A percentile compares a stretch with the other conserved stretches of the same genome.
phyloP scores from a whole-genome alignment of 1,284 basidiomycete species.

The Thecaphora thlaspeos region DNA sequence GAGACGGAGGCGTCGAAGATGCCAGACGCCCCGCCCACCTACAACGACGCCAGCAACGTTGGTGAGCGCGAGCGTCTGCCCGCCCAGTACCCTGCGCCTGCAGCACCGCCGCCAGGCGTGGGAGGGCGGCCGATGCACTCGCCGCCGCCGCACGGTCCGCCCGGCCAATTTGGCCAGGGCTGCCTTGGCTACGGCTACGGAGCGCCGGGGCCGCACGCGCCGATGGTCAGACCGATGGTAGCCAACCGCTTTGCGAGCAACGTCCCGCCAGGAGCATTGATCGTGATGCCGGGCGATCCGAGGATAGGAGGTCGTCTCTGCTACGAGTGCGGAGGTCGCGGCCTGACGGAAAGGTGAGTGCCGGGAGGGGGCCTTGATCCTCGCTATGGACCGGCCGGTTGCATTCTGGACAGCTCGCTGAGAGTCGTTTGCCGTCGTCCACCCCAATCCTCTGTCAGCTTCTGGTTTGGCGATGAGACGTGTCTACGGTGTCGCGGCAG shows the following conservation, averaged over 20 bases:
- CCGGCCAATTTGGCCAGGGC: neutral
- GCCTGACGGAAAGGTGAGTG: conserved; percentile 16
- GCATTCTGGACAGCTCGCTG: too few relatives aligned
- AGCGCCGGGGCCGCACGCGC: neutral
- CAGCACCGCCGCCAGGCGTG: conserved; percentile 16
- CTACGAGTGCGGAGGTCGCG: conserved; percentile 24
- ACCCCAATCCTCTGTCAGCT: conserved; percentile 3
- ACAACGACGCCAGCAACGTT: conserved; percentile 29
- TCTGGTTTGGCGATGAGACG: conserved; percentile 38
- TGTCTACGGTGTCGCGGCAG: conserved; percentile 22
- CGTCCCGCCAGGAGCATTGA: conserved; percentile 24
- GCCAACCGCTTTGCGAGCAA: conserved; percentile 3
- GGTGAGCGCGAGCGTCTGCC: conserved; percentile 16
- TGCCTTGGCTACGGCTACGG: neutral
- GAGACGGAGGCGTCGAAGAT: conserved; percentile 30
- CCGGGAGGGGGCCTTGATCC: neutral
- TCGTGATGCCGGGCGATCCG: conserved; percentile 34
- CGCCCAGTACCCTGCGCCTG: conserved; percentile 28
- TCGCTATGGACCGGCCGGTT: neutral
- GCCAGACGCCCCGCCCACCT: conserved; percentile 37
- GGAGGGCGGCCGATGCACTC: conserved; percentile 3
- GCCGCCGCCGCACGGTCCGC: conserved; percentile 6
- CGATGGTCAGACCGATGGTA: neutral
- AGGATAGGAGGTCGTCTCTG: conserved; percentile 33
- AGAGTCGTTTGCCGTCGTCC: neutral